Conservation (phyloP, 345 rosid genomes). For the Microcos paniculata region DNA sequence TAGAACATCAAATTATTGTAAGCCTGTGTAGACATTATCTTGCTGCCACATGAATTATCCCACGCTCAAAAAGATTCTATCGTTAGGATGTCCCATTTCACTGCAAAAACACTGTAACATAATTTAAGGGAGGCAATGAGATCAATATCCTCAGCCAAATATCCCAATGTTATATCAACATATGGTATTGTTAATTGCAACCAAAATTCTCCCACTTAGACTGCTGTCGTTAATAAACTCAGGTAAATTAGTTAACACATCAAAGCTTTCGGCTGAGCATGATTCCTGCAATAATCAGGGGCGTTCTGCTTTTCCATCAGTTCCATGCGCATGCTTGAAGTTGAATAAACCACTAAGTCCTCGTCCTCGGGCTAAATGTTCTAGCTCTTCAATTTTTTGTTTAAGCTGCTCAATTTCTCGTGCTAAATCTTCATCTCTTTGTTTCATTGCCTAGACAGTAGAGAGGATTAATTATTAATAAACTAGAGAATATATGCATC, state of each 20-base stretch:
- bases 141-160: background rate
- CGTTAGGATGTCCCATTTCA: background rate
- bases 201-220: background rate
- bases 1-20: background rate
- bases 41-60: background rate
- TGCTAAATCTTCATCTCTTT: constrained; percentile 46
- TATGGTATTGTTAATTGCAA: background rate
- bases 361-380: constrained; percentile 35
- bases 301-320: constrained; percentile 28
- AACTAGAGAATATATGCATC: background rate
- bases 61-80: background rate
- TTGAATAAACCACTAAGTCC: constrained; percentile 31
- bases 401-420: constrained; percentile 43
- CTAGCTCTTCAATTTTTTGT: constrained; percentile 45
- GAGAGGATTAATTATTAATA: background rate
- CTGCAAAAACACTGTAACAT: background rate
- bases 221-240: background rate
- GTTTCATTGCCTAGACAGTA: constrained; percentile 46
- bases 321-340: constrained; percentile 20
- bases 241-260: background rate
- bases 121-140: background rate
- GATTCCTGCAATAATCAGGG: constrained; percentile 14
- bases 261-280: background rate
- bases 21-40: background rate
- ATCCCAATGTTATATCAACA: background rate